These are phyloP conservation scores for Barbatosphaeria neglecta DNA, from an alignment of 495 filamentous ascomycete genomes.

Conservation along the genomic window DNA sequence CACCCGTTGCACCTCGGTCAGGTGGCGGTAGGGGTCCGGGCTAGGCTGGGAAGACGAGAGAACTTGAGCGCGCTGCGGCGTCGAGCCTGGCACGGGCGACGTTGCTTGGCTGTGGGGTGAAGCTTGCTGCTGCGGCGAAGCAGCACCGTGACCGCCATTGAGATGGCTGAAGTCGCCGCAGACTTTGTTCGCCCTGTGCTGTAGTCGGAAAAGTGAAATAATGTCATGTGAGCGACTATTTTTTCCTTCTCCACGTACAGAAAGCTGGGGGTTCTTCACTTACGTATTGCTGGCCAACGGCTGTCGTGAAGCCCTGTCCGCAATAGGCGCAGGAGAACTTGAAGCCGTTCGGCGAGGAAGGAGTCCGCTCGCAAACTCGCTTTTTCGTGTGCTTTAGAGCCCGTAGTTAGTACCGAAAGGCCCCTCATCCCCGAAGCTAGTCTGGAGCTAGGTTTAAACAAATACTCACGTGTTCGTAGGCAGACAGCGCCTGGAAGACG, in stretches of 20 bases:
- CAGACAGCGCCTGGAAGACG: conserved; percentile 16
- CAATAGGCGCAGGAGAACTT: conserved; percentile 24
- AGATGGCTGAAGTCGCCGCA: conserved; percentile 15
- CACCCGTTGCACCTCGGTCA: conserved; percentile 12
- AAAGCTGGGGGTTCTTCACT: conserved; percentile 2
- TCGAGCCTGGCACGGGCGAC: not conserved
- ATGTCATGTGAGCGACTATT: conserved; percentile 3
- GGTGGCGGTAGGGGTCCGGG: conserved; percentile 27
- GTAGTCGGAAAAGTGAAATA: too few relatives aligned
- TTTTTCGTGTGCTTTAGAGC: conserved; percentile 31
- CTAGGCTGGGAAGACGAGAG: not conserved
- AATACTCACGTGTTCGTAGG: conserved; percentile 30
- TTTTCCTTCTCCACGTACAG: too few relatives aligned
- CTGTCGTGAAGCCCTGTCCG: conserved; percentile 24
- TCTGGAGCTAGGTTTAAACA: not conserved
- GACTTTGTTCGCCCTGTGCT: conserved; percentile 22
- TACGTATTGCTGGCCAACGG: conserved; percentile 21
- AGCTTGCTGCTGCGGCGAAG: not conserved
- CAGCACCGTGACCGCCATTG: not conserved
- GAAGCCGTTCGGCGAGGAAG: conserved; percentile 16
- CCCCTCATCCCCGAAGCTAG: not conserved
- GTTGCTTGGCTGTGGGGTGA: not conserved
- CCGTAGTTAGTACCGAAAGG: too few relatives aligned
- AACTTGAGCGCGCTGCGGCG: not conserved
- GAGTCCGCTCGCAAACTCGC: conserved; percentile 21